phyloP scores from a whole-genome alignment of 441 rosid genomes.

The Erodium moschatum region DNA sequence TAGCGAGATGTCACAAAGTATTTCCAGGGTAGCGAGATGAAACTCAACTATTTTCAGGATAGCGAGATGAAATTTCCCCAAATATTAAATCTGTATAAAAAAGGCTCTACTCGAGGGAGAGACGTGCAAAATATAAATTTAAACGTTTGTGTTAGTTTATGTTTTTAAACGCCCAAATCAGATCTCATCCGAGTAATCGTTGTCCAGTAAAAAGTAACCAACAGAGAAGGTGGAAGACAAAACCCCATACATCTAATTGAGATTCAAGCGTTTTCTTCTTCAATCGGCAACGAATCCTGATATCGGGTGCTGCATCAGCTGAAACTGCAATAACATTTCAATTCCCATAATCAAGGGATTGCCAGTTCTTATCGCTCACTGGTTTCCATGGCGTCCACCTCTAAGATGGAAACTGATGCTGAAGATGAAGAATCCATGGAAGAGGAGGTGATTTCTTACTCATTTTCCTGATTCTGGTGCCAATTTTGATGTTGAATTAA shows the following conservation, averaged over 20 bases:
- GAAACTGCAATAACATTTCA: not conserved
- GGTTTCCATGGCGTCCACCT: constrained; percentile 56
- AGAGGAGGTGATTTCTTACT: constrained; percentile 39
- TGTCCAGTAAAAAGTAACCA: too few relatives aligned
- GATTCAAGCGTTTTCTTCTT: not conserved
- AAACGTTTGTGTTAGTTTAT: too few relatives aligned
- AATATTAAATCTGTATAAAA: too few relatives aligned
- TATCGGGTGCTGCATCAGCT: not conserved
- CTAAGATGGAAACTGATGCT: constrained; percentile 29
- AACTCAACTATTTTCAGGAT: too few relatives aligned
- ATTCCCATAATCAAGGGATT: not conserved
- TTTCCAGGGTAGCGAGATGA: too few relatives aligned
- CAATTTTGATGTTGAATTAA: not conserved
- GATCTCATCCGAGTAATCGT: too few relatives aligned
- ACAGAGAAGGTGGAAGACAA: too few relatives aligned
- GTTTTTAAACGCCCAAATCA: too few relatives aligned
- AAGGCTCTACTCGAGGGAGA: too few relatives aligned
- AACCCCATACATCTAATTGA: not conserved
- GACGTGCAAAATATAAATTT: too few relatives aligned
- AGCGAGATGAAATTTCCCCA: too few relatives aligned
- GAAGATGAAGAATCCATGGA: constrained; percentile 33
- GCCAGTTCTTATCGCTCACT: not conserved
- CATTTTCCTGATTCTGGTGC: not conserved
- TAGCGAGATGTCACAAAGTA: too few relatives aligned
- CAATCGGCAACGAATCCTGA: not conserved